Percentiles rank a stretch among this genome's conserved stretches.
These are phyloP conservation scores for Sugiyamaella lignohabitans DNA, from an alignment of 805 yeast species.

Conservation along the genomic window DNA sequence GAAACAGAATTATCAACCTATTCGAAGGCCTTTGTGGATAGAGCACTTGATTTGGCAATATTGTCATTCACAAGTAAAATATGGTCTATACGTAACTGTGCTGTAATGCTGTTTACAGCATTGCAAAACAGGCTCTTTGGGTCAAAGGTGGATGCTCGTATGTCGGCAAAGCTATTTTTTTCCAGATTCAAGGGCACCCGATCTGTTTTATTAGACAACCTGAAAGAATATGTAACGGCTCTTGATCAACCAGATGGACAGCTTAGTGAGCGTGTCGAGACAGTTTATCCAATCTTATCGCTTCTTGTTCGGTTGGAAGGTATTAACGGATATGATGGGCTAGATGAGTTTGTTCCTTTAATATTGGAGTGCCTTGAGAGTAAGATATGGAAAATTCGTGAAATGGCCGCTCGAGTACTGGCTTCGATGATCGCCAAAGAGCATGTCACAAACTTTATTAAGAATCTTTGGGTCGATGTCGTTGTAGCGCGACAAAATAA, in stretches of 20 bases:
- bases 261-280: conserved; percentile 39
- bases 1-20: conserved; percentile 60
- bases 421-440: conserved; percentile 41
- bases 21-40: conserved; percentile 47
- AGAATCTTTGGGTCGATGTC: conserved; percentile 23
- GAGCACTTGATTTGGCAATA: conserved; percentile 56
- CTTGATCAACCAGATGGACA: conserved; percentile 9
- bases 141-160: conserved; percentile 35
- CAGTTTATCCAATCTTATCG: conserved; percentile 69
- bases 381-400: conserved; percentile 76
- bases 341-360: conserved; percentile 46
- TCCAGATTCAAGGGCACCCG: conserved; percentile 51
- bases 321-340: conserved; percentile 47
- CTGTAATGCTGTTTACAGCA: conserved; percentile 87
- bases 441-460: conserved; percentile 29
- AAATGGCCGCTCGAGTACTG: conserved; percentile 71
- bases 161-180: conserved; percentile 60
- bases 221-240: conserved; percentile 23
- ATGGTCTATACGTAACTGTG: conserved; percentile 90
- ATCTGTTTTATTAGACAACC: conserved; percentile 37
- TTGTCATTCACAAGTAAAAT: conserved; percentile 53
- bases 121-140: conserved; percentile 78
- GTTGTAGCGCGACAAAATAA: conserved; percentile 35
- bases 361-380: conserved; percentile 46
- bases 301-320: conserved; percentile 63